A percentile compares a stretch with the other conserved stretches of the same genome.
Evolutionary conservation across 2,329 filamentous ascomycete species (phyloP).

Genomic region (Aspergillus proliferans): DNA sequence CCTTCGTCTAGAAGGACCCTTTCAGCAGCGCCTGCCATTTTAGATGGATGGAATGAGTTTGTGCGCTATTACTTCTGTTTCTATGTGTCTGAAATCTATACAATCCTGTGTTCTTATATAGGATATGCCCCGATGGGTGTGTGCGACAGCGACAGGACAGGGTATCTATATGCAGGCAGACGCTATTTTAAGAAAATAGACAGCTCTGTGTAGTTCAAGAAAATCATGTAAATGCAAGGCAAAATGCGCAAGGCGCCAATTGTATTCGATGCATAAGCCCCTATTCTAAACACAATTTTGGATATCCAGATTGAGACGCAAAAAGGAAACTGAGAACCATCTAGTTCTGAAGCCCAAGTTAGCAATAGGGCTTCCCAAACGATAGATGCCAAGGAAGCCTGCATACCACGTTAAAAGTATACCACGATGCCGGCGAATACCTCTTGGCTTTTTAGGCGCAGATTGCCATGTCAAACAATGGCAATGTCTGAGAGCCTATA

Average conservation of each 20-base stretch:
- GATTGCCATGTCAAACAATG: background rate
- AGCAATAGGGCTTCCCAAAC: background rate
- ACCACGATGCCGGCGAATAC: slow-evolving; percentile 23
- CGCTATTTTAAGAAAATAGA: too few species aligned
- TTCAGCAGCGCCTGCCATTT: too few species aligned
- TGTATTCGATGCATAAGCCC: background rate
- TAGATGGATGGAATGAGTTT: too few species aligned
- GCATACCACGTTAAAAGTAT: slow-evolving; percentile 22
- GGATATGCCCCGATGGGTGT: too few species aligned
- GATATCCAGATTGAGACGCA: slow-evolving; percentile 3
- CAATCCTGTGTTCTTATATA: too few species aligned
- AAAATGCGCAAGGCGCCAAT: too few species aligned
- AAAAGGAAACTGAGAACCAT: background rate
- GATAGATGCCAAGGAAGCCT: background rate
- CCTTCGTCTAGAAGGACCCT: background rate
- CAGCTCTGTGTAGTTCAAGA: too few species aligned
- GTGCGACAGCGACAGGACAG: too few species aligned
- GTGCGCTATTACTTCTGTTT: too few species aligned
- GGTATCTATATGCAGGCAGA: too few species aligned
- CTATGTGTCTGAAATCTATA: too few species aligned
- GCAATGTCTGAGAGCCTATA: background rate
- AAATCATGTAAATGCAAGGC: too few species aligned
- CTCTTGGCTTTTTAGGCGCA: slow-evolving; percentile 1
- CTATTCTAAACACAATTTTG: background rate
- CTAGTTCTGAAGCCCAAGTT: background rate